These are phyloP conservation scores for Hygrocybe coccinea DNA, from an alignment of 768 basidiomycete species.

Conservation along the genomic window DNA sequence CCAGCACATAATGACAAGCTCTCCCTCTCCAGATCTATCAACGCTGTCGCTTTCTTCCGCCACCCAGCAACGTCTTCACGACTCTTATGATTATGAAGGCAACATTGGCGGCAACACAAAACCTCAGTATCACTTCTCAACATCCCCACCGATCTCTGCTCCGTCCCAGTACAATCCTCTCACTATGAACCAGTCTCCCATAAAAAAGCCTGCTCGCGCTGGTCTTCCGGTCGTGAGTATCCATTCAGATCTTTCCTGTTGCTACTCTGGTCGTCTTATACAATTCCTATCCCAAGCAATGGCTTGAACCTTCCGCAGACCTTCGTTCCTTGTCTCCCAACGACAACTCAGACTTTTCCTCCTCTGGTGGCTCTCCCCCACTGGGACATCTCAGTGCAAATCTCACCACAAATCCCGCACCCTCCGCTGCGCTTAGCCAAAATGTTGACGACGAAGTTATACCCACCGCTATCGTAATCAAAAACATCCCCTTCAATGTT, in stretches of 20 bases:
- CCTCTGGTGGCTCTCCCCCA: slow-evolving; percentile 79
- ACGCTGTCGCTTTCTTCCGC: slow-evolving; percentile 64
- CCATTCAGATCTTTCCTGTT: slow-evolving; percentile 21
- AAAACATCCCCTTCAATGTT: slow-evolving; percentile 99
- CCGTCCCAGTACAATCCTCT: slow-evolving; percentile 59
- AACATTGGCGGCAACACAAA: slow-evolving; percentile 44
- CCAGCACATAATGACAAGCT: slow-evolving; percentile 64
- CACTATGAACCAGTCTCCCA: slow-evolving; percentile 56
- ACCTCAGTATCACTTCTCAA: slow-evolving; percentile 66
- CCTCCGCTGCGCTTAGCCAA: slow-evolving; percentile 42
- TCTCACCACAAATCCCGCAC: slow-evolving; percentile 26
- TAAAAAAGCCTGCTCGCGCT: slow-evolving; percentile 71
- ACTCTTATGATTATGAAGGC: slow-evolving; percentile 80
- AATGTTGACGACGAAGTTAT: slow-evolving; percentile 85
- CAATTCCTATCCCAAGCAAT: slow-evolving; percentile 54
- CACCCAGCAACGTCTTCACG: slow-evolving; percentile 77
- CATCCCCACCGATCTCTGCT: slow-evolving; percentile 50
- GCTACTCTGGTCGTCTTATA: slow-evolving; percentile 14
- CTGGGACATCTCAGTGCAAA: slow-evolving; percentile 40
- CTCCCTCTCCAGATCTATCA: slow-evolving; percentile 70
- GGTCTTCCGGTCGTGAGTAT: slow-evolving; percentile 66
- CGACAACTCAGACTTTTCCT: slow-evolving; percentile 86
- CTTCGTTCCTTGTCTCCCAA: slow-evolving; percentile 78
- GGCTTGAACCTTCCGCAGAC: slow-evolving; percentile 76
- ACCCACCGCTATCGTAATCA: slow-evolving; percentile 98